A percentile compares a stretch with the other conserved stretches of the same genome.
Conservation (phyloP, 495 filamentous ascomycete genomes). For the Chaetomidium leptoderma region DNA sequence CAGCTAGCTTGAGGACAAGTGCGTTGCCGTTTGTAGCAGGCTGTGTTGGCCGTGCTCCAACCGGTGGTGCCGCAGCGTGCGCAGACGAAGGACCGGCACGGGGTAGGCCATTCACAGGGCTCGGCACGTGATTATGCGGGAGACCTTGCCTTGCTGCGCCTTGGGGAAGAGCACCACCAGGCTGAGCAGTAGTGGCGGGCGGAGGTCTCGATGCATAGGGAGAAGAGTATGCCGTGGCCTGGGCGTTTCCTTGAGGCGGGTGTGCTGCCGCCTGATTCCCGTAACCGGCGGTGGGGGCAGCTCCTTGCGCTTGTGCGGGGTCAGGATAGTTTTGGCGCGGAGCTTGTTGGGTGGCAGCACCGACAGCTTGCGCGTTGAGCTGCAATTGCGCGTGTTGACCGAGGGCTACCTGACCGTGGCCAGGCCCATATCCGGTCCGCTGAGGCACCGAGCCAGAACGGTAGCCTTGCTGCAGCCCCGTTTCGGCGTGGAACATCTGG, state of each 20-base stretch:
- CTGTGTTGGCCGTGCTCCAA: constrained; percentile 15
- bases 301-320: constrained; percentile 30
- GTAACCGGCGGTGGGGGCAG: constrained; percentile 34
- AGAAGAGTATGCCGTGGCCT: constrained; percentile 41
- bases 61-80: constrained; percentile 3
- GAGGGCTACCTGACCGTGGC: constrained; percentile 27
- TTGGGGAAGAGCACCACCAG: constrained; percentile 19
- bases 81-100: constrained; percentile 13
- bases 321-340: constrained; percentile 32
- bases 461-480: constrained; percentile 24
- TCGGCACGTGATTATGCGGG: constrained; percentile 11
- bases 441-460: constrained; percentile 27
- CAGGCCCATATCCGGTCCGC: constrained; percentile 17
- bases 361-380: constrained; percentile 20
- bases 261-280: constrained; percentile 26
- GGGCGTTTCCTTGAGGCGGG: constrained; percentile 30
- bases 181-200: constrained; percentile 18
- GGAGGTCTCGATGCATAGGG: constrained; percentile 41
- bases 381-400: constrained; percentile 27
- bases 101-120: constrained; percentile 25
- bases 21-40: constrained; percentile 13
- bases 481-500: constrained; percentile 31
- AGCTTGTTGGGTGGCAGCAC: constrained; percentile 21
- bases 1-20: constrained; percentile 24
- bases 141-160: constrained; percentile 19